These are phyloP conservation scores for Lenzites betulinus DNA, from an alignment of 768 basidiomycete species.

Conservation along the genomic window DNA sequence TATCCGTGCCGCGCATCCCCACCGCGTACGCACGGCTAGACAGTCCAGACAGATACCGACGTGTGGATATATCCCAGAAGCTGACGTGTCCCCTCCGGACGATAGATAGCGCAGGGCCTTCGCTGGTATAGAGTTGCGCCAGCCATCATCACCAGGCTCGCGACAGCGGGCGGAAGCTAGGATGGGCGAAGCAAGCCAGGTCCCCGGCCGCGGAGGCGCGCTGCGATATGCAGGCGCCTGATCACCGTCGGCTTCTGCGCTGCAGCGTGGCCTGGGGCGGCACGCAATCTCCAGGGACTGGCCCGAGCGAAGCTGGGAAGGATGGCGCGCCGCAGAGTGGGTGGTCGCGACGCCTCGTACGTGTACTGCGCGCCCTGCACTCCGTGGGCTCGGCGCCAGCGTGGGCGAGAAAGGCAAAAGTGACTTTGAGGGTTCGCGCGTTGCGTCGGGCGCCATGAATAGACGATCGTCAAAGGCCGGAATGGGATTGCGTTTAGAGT, in stretches of 20 bases:
- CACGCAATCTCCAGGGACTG: not conserved
- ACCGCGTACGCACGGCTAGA: not conserved
- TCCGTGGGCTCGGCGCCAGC: not conserved
- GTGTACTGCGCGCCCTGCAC: slow-evolving; percentile 15
- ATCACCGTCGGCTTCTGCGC: slow-evolving; percentile 3
- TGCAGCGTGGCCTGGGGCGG: slow-evolving; percentile 11
- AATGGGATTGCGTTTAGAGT: too few species aligned
- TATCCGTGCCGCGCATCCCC: not conserved
- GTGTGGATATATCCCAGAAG: not conserved
- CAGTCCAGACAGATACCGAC: not conserved
- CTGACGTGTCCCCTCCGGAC: not conserved
- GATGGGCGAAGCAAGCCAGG: not conserved
- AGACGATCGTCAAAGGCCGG: not conserved
- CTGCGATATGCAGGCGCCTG: not conserved
- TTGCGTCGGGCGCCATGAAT: not conserved
- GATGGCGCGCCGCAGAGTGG: too few species aligned
- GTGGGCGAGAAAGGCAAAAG: not conserved
- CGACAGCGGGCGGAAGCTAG: not conserved
- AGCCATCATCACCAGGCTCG: not conserved
- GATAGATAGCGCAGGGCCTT: not conserved
- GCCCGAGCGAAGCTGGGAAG: not conserved
- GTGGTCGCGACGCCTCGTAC: slow-evolving; percentile 9
- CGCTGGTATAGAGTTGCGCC: not conserved
- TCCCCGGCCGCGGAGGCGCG: not conserved
- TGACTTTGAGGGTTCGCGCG: slow-evolving; percentile 1